Evolutionary conservation across 352 stramenopile species (phyloP), one percentile per base, ranked within the genome.

Genomic region (Globisporangium alternatum): DNA sequence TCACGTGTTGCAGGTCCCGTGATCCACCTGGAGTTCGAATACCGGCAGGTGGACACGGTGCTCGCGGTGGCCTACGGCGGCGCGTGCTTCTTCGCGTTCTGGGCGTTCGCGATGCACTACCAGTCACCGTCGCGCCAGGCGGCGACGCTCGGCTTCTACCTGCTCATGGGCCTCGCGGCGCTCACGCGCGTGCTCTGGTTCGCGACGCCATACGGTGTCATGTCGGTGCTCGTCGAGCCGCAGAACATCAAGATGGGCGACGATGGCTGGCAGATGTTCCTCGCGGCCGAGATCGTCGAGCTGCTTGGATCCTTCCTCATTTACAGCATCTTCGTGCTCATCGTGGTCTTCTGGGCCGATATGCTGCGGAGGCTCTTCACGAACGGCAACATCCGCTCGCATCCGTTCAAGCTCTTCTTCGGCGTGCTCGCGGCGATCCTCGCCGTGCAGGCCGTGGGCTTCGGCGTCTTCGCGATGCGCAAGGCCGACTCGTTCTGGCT

Each of bases 301-400:
- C 89, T 93, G 35, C 60, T 96, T 7, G 96, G 96, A 47, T 97
- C 90, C 21, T 83, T 98, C 53, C 79, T 96, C n/a, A 79, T 99
- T 31, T 98, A 98, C 77, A 95, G 88, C 60, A 97, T 99, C 69
- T 98, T 99, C 66, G 97, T 99, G 65, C 85, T 99, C 19, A 98
- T 98, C 74, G 79, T 98, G 48, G 95, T 99, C 25, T 98, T 98
- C 78, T 99, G 96, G 96, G 93, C 96, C 6, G 94, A 99, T 73
- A 98, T 99, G 83, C 77, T 99, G 37, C 97, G 97, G 55, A 96
- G 97, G 9, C 77, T 90, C 19, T 91, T 90, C 68, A 88, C 84
- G 17, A 83, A 93, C 56, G 79, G 86, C 55, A 80, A 71, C 57
- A 76, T 91, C 51, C 73, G 78, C 17, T 89, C 82, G 30, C 80